Base-by-base conservation (phyloP, 2,329 filamentous ascomycete genomes). In the Ceratocystis papillata region DNA sequence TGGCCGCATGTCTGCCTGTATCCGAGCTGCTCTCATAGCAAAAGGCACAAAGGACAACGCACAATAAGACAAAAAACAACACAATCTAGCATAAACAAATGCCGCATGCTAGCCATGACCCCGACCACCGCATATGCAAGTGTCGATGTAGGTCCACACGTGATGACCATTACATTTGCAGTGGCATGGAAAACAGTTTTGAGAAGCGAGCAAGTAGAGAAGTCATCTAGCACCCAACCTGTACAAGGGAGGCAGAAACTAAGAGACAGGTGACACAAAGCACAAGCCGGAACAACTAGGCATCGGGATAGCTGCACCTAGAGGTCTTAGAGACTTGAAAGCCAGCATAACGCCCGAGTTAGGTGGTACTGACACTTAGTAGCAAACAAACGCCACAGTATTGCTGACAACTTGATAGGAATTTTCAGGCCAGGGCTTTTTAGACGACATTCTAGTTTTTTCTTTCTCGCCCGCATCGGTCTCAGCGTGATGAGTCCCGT, bases 291-390 rank as follows among this genome's bases (percentile, higher is more conserved):
- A 37, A 59, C 55, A 33, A 41, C 7, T 30, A 30, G 12, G 55
- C 55, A 37, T 37, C 55, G 30, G 55, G 55, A 59, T 12, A 59
- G 17, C 55, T n/a, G 33, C 28, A 30, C 55, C 55, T 57, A 28
- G 55, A 30, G 37, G 37, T 41, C 37, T 41, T 5, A 41, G 37
- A 41, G 37, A 41, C 37, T 41, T 41, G 37, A 41, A 41, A n/a
- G 55, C 55, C 30, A 59, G 28, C 28, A 59, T 59, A 20, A 59
- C 30, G 55, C 28, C 55, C 55, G 55, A 59, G 30, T 20, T 59
- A n/a, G 55, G 55, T 37, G 15, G n/a, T n/a, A 59, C 55, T 22
- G n/a, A 25, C 48, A 2, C 25, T 25, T 15, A 53, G 6, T 8
- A 53, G 48, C 20, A 53, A 53, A 53, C 48, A 53, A 25, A 4